These are phyloP conservation scores for Candida rishiriensis DNA, from an alignment of 805 yeast species.

Conservation along the genomic window DNA sequence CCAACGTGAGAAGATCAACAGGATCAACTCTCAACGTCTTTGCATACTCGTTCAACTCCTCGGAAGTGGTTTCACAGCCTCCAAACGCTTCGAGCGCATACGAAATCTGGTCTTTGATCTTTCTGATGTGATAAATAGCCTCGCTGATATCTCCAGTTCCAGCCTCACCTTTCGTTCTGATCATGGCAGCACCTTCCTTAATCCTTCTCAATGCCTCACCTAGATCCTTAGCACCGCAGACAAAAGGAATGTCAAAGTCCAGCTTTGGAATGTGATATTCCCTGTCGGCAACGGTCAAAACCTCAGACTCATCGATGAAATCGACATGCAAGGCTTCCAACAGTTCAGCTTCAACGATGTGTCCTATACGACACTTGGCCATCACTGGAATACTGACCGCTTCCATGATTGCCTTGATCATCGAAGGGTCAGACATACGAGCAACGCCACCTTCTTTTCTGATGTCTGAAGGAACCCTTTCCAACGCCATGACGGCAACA, in stretches of 20 bases:
- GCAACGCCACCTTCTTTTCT: slow-evolving; percentile 78
- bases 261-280: slow-evolving; percentile 56
- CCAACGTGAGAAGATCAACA: slow-evolving; percentile 44
- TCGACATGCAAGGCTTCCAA: slow-evolving; percentile 69
- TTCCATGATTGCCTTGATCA: slow-evolving; percentile 71
- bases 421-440: slow-evolving; percentile 79
- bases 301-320: slow-evolving; percentile 82
- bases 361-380: slow-evolving; percentile 87
- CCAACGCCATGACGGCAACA: slow-evolving; percentile 86
- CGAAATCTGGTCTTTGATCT: slow-evolving; percentile 53
- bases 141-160: slow-evolving; percentile 86
- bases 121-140: slow-evolving; percentile 70
- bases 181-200: slow-evolving; percentile 82
- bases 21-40: slow-evolving; percentile 55
- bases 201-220: slow-evolving; percentile 81
- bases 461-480: slow-evolving; percentile 82
- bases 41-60: slow-evolving; percentile 47
- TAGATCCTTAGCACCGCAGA: slow-evolving; percentile 76
- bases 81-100: slow-evolving; percentile 31
- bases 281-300: slow-evolving; percentile 78
- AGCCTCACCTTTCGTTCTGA: slow-evolving; percentile 84
- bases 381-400: slow-evolving; percentile 71
- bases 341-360: slow-evolving; percentile 75
- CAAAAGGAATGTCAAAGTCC: slow-evolving; percentile 68
- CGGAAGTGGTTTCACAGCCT: slow-evolving; percentile 1